Evolutionary conservation across 2,329 filamentous ascomycete species (phyloP), one percentile per base, ranked within the genome.

Genomic region (Daldinia eschscholtzii): DNA sequence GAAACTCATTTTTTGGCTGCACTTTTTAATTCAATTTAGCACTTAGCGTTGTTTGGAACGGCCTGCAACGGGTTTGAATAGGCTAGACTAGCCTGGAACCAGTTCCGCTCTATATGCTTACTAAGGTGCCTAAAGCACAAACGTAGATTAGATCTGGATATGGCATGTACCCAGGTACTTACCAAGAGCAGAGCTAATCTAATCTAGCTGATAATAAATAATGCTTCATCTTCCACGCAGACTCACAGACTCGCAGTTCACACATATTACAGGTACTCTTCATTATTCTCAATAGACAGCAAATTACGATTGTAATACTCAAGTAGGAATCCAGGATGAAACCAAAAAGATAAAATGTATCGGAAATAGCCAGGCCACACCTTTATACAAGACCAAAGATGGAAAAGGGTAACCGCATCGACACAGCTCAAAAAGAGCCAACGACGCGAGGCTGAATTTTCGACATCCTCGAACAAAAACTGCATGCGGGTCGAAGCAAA

Each of bases 401-500:
- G 15, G 70, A 72, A 64, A 74, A 66, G 70, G 72, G 60, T 64
- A 20, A 67, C 63, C 58, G 41, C 37, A 56, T 73, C 64, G 55
- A 41, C 20, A 28, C 9, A 5, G 18, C 53, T 30, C 53, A 57
- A 42, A 57, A 57, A 57, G 48, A 48, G 59, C 72, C 64, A 52
- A 59, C 62, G 62, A 53, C 68, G 20, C 63, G 57, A 68, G 70
- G 74, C 69, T 69, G 61, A 59, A 74, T 62, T 72, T 73, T 73
- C 78, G 80, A 81, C 73, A 63, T 76, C 75, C 78, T 75, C 75
- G 78, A 76, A 76, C 75, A 56, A 62, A 62, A 73, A 79, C 81
- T 78, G 69, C 50, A 64, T 74, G 75, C 70, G 74, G 76, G 79
- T 74, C 72, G 75, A 75, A 70, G 81, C 87, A 89, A 88, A 84